A percentile compares a stretch with the other conserved stretches of the same genome.
phyloP scores from a whole-genome alignment of 192 early-diverging fungal species.

The Coemansia sp. region DNA sequence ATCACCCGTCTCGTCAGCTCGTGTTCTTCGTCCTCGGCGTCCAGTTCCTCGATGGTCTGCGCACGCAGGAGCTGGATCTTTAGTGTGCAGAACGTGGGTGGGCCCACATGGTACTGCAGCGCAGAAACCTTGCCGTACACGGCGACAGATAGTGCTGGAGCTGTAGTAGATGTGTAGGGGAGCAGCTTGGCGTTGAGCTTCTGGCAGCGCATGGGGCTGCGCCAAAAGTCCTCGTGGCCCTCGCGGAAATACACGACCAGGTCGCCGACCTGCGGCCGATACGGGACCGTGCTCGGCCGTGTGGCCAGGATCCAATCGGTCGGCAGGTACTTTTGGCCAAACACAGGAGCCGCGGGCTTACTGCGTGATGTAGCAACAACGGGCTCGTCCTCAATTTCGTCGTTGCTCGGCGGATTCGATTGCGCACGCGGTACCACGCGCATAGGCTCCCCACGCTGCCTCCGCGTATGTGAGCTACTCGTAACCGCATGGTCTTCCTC shows the following conservation, averaged over 20 bases:
- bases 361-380: not conserved
- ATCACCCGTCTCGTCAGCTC: conserved; percentile 28
- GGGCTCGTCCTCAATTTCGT: not conserved
- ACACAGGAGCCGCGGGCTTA: not conserved
- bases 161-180: conserved; percentile 42
- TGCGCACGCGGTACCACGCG: conserved; percentile 24
- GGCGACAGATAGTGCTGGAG: conserved; percentile 47
- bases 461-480: not conserved
- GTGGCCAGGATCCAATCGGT: conserved; percentile 56
- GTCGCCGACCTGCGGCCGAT: conserved; percentile 64
- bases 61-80: conserved; percentile 48
- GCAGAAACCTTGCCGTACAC: conserved; percentile 59
- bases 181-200: conserved; percentile 49
- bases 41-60: conserved; percentile 50
- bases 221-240: conserved; percentile 60
- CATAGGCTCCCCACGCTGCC: conserved; percentile 2
- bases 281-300: conserved; percentile 51
- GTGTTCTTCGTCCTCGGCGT: conserved; percentile 39
- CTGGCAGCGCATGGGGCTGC: conserved; percentile 36
- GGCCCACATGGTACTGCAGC: conserved; percentile 64
- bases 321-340: conserved; percentile 24
- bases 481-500: conserved; percentile 5
- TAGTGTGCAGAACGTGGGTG: conserved; percentile 64
- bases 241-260: conserved; percentile 56
- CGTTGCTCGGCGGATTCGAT: conserved; percentile 5